These are phyloP conservation scores for Hypoxylon sp. DNA, from an alignment of 2,329 filamentous ascomycete species.

Conservation along the genomic window DNA sequence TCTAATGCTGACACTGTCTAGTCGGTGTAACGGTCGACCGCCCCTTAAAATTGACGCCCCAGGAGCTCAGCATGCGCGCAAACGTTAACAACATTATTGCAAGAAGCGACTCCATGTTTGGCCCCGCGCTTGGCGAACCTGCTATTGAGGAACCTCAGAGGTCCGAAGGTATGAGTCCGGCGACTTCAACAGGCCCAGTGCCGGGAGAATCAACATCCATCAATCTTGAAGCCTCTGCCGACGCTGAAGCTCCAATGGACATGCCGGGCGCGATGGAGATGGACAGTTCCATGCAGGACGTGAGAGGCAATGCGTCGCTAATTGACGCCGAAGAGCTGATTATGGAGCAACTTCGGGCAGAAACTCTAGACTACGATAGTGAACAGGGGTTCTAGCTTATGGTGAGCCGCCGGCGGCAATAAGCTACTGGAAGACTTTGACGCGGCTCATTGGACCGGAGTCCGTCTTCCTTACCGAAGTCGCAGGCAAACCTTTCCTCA, in stretches of 20 bases:
- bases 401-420: not conserved
- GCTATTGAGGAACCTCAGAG: not conserved
- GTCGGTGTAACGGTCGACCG: conserved; percentile 40
- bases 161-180: not conserved
- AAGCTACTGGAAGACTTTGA: not conserved
- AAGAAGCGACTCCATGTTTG: conserved; percentile 39
- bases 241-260: not conserved
- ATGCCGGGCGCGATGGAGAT: not conserved
- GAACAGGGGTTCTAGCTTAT: not conserved
- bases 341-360: not conserved
- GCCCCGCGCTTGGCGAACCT: conserved; percentile 25
- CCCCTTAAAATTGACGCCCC: conserved; percentile 18
- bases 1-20: conserved; percentile 34
- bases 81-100: conserved; percentile 34
- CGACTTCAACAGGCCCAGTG: not conserved
- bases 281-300: not conserved
- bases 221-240: not conserved
- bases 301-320: not conserved
- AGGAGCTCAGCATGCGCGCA: conserved; percentile 40
- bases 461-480: not conserved
- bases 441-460: not conserved
- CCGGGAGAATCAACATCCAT: not conserved
- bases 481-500: not conserved
- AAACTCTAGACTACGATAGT: not conserved
- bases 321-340: not conserved